phyloP scores from a whole-genome alignment of 129 eudicot genomes.

The Gnaphalium uliginosum region DNA sequence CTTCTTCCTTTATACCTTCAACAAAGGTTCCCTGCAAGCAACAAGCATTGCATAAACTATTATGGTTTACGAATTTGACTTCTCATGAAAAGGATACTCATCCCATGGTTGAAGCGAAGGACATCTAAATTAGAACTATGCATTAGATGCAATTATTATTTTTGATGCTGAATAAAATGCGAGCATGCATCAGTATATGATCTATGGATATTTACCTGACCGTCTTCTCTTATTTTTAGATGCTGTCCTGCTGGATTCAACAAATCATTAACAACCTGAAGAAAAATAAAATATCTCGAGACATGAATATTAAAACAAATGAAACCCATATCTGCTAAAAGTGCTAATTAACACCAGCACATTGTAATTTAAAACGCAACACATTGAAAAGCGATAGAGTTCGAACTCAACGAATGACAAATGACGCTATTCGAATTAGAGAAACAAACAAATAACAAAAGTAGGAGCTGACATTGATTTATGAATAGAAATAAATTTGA shows the following conservation, averaged over 20 bases:
- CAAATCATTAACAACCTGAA: conserved; percentile 89
- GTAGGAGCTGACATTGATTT: background rate
- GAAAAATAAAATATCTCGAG: conserved; percentile 1
- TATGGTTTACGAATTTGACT: conserved; percentile 3
- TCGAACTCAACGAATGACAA: background rate
- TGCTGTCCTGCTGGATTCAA: conserved; percentile 91
- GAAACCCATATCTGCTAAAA: background rate
- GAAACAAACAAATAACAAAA: background rate
- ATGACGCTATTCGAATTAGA: no score
- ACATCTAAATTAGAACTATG: background rate
- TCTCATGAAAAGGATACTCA: conserved; percentile 3
- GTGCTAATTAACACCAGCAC: background rate
- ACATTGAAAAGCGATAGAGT: background rate
- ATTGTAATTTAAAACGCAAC: background rate
- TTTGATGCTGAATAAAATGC: background rate
- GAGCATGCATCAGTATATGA: conserved; percentile 10
- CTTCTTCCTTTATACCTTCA: conserved; percentile 86
- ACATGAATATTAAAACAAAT: background rate
- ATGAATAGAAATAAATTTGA: background rate
- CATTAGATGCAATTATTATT: background rate
- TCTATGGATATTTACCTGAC: conserved; percentile 53
- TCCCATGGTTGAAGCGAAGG: background rate
- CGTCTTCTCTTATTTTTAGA: conserved; percentile 77
- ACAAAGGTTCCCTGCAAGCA: conserved; percentile 68
- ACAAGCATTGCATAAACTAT: conserved; percentile 3